Conservation (phyloP, 306 rosid genomes). For the Prunus mongolica region DNA sequence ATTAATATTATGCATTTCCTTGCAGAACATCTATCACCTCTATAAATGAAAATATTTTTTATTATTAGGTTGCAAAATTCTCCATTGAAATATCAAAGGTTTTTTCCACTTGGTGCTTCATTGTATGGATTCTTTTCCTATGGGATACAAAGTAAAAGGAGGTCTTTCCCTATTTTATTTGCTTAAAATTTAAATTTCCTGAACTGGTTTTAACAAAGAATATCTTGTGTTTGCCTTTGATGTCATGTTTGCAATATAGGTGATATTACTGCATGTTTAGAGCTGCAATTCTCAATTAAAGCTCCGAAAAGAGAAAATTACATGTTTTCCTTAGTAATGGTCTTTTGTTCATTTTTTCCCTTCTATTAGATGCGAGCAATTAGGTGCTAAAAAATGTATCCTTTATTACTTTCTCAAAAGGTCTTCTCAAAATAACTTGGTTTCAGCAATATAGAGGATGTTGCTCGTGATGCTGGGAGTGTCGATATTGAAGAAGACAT, state of each 20-base stretch:
- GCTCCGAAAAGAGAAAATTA: not conserved
- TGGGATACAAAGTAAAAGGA: not conserved
- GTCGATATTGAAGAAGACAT: constrained; percentile 75
- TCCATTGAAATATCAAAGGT: not conserved
- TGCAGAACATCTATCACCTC: not conserved
- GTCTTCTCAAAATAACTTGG: constrained; percentile 9
- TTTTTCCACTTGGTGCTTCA: not conserved
- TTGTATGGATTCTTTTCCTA: not conserved
- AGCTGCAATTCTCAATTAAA: not conserved
- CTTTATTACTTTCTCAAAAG: not conserved
- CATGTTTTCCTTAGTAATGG: not conserved
- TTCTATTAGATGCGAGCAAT: not conserved
- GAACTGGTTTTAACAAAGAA: not conserved
- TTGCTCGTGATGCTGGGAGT: constrained; percentile 90
- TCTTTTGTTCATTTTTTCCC: not conserved
- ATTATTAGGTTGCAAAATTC: not conserved
- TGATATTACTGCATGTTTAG: not conserved
- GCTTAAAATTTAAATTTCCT: not conserved
- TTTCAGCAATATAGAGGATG: constrained; percentile 94
- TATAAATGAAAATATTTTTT: not conserved
- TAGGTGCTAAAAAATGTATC: not conserved
- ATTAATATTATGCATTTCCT: not conserved
- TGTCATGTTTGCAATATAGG: not conserved
- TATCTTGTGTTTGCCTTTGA: not conserved
- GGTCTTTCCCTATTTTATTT: not conserved